Conservation (phyloP, 2,329 filamentous ascomycete species). For the Pseudogymnoascus destructans region DNA sequence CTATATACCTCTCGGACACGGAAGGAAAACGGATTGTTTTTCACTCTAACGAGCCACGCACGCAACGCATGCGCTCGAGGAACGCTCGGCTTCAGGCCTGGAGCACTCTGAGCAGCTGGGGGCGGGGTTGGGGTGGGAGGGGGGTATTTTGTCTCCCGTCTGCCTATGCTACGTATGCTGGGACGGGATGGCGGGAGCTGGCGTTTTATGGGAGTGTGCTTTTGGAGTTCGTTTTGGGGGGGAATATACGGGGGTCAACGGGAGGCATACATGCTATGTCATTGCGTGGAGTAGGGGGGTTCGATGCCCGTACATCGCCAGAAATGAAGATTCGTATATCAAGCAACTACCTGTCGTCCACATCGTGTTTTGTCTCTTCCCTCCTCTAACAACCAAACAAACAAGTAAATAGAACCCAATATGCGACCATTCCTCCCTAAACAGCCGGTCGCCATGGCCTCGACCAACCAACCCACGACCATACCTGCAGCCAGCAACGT, state of each 20-base stretch:
- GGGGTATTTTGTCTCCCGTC: background rate
- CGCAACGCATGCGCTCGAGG: background rate
- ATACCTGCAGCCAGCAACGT: background rate
- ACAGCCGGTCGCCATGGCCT: background rate
- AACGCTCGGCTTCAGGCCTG: background rate
- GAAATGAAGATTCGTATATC: conserved; percentile 2
- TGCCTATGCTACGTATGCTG: background rate
- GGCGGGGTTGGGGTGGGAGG: background rate
- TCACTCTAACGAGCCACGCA: background rate
- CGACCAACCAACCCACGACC: background rate
- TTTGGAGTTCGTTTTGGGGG: background rate
- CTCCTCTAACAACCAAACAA: background rate
- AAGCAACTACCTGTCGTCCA: background rate
- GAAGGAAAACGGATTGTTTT: background rate
- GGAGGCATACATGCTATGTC: background rate
- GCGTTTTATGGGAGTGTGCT: background rate
- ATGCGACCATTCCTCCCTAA: background rate
- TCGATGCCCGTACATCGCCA: background rate
- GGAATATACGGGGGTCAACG: background rate
- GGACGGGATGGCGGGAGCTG: background rate
- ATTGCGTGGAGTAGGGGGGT: background rate
- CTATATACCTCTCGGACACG: background rate
- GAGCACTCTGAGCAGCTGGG: background rate
- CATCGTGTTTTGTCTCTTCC: background rate
- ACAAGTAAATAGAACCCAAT: background rate